These are phyloP conservation scores for Dipteronia sinensis DNA, from an alignment of 345 rosid species.

Conservation along the genomic window DNA sequence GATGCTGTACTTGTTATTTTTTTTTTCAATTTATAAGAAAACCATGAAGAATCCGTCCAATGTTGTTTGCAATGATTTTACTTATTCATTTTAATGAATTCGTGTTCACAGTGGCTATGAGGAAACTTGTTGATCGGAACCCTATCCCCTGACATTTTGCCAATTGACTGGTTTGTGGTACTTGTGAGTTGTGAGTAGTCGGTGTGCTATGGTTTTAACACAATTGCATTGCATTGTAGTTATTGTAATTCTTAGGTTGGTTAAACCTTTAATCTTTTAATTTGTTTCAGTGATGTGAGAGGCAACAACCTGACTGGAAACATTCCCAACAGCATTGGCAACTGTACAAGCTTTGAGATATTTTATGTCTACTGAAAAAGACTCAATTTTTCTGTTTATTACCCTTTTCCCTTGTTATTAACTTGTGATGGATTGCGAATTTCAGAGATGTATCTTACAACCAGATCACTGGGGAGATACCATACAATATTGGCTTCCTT, in stretches of 20 bases:
- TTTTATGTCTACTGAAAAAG: conserved; percentile 46
- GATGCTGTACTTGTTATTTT: too few species aligned
- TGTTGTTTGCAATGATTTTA: too few species aligned
- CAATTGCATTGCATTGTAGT: background rate
- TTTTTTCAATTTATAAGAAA: too few species aligned
- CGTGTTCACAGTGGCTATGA: conserved; percentile 66
- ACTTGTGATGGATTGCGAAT: background rate
- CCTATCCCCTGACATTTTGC: conserved; percentile 82
- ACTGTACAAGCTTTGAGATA: conserved; percentile 93
- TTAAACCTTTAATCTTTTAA: too few species aligned
- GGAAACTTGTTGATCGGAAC: conserved; percentile 82
- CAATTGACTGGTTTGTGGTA: conserved; percentile 96
- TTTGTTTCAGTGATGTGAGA: conserved; percentile 77
- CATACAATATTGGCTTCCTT: conserved; percentile 88
- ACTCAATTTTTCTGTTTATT: background rate
- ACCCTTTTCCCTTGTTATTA: background rate
- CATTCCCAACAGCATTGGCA: conserved; percentile 89
- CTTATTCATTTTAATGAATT: background rate
- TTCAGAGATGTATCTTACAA: conserved; percentile 88
- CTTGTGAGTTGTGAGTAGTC: conserved; percentile 81
- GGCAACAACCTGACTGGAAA: conserved; percentile 82
- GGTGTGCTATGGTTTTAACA: background rate
- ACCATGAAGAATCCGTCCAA: too few species aligned
- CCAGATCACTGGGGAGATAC: conserved; percentile 81
- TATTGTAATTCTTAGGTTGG: background rate